Base-by-base conservation (phyloP, 139 green algal genomes). In the Coelastrella sp. region DNA sequence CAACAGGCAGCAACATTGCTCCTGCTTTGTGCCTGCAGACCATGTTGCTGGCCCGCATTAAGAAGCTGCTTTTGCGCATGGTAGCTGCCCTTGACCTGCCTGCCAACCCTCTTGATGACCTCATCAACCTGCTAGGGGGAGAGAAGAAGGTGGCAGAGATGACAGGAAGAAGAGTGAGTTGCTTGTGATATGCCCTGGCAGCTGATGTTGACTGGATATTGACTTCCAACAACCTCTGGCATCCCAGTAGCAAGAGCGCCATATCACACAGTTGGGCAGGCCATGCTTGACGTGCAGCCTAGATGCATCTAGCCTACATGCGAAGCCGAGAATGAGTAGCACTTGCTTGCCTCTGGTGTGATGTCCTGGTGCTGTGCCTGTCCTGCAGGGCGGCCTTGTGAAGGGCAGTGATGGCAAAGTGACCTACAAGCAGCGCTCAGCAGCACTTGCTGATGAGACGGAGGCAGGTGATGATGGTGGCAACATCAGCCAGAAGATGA, bases 21-120 rank as follows among this genome's bases (percentile, higher is more conserved):
- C 14, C 20, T 5, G 9, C 8, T 78, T 78, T 78, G 72, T 14
- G 8, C 49, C 15, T 63, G 12, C 78, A 83, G 78, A 58, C 49
- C 35, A 73, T 88, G 84, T 35, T 81, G 84, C 61, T 88, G 68
- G 17, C 65, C 6, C 66, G 82, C 57, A 90, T 94, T 25, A 86
- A 83, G 74, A 61, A 25, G 14, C 68, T 88, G 68, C 81, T 91
- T 57, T 70, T 91, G 80, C 68, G 80, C 7, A 63, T 91, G 66
- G 92, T 95, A 0, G 81, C 89, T 1, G 88, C 82, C 14, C 87
- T 97, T 87, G 85, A 94, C 72, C 94, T 99, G 91, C 97, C 97
- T 4, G 90, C 95, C 85, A 99, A 99, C 95, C 98, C 98, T 80
- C 92, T 99, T 57, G 97, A 99, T 88, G 85, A 96, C 83, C 88